Evolutionary conservation across 2,329 filamentous ascomycete genomes (phyloP), one percentile per base, ranked within the genome.

Genomic region (Calonectria montana): DNA sequence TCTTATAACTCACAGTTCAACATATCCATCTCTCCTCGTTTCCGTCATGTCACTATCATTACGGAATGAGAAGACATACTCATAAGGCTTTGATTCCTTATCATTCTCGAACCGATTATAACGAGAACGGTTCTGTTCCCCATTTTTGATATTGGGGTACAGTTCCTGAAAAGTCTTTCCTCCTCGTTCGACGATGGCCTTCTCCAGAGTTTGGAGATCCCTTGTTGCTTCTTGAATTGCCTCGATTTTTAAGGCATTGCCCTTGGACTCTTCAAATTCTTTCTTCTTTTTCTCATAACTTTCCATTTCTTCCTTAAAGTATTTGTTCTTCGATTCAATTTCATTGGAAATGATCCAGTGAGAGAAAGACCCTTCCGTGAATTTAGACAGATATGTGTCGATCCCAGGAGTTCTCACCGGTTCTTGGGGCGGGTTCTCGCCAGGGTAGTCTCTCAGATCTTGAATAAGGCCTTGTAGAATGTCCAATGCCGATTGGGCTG

Each of bases 141-240:
- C 59, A 2, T 79, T 76, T 29, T 83, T 80, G 68, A 87, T 81
- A 1, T 90, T 84, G 0, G 93, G 92, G 80, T 93, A 82, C 8
- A 94, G 82, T 57, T 95, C 89, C 15, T 82, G 78, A 79, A 94
- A 95, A 0, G 88, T 88, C 81, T 94, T 95, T 2, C 89, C 94
- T 0, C 89, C 91, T 69, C 87, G 90, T 4, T 89, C 86, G 0
- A 79, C 73, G 16, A 92, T 83, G 16, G 89, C 79, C 9, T 86
- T 82, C 12, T 86, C 74, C 21, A 78, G 63, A 35, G 67, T 29
- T 45, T 73, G 37, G 3, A 76, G 78, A 3, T 65, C 65, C 47
- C 21, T 35, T 9, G 75, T 16, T 21, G 75, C 59, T 13, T 79
- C 77, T 16, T 72, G 69, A 45, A 94, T 87, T 0, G 88, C 89